Evolutionary conservation across 2,329 filamentous ascomycete genomes (phyloP).

Genomic region (Pestalotiopsis sp.): DNA sequence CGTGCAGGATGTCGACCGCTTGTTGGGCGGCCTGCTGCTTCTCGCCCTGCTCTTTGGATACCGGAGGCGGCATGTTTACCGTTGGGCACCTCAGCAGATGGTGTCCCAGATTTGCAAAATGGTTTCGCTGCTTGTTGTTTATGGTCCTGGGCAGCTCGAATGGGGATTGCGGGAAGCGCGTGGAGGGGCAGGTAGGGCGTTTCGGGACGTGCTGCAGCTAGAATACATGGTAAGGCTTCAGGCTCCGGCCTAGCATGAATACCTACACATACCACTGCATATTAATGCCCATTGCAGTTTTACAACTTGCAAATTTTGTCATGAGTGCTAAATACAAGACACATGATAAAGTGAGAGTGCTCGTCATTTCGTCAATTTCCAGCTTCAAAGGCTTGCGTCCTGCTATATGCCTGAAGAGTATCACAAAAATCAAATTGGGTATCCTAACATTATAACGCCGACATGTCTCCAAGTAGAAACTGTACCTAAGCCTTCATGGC

Average conservation of each 20-base stretch:
- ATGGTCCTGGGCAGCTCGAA: neutral
- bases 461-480: neutral
- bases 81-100: neutral
- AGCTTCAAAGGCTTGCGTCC: neutral
- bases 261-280: too few relatives aligned
- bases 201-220: neutral
- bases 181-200: slow-evolving; percentile 4
- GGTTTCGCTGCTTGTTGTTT: neutral
- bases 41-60: slow-evolving; percentile 46
- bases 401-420: neutral
- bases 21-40: slow-evolving; percentile 80
- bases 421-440: neutral
- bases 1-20: slow-evolving; percentile 80
- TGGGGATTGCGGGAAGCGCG: neutral
- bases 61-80: slow-evolving; percentile 38
- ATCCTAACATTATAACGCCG: neutral
- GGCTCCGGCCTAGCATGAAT: neutral
- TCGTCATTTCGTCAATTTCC: neutral
- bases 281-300: neutral
- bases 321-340: neutral
- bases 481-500: slow-evolving; percentile 53
- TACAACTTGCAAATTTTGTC: neutral
- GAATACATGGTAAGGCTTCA: neutral
- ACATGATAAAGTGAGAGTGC: neutral
- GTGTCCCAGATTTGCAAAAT: neutral